Evolutionary conservation across 2,329 filamentous ascomycete genomes (phyloP).

Genomic region (Diaporthe sp.): DNA sequence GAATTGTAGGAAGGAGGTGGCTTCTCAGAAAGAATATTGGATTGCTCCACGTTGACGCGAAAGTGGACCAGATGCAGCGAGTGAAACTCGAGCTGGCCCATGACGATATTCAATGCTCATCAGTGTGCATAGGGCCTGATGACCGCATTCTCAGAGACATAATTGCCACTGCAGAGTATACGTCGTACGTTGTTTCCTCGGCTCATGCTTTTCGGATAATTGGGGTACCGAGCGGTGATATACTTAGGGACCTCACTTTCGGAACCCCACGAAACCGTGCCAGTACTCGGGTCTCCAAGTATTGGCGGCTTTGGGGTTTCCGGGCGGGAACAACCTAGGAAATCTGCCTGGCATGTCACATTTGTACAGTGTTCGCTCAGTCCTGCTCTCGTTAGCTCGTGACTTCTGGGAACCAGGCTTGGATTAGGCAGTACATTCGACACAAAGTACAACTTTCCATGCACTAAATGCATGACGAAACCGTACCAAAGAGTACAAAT

Average conservation of each 20-base stretch:
- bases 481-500: no score
- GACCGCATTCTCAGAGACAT: background rate
- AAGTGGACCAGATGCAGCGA: background rate
- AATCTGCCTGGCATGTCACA: no score
- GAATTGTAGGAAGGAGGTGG: background rate
- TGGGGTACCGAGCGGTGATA: background rate
- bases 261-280: background rate
- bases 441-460: no score
- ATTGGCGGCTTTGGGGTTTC: background rate
- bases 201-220: constrained; percentile 1
- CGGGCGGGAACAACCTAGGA: no score
- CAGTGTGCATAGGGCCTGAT: background rate
- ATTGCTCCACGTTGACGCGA: no score
- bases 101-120: background rate
- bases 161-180: background rate
- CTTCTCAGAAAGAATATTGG: no score
- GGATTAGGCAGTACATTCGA: no score
- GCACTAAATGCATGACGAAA: no score
- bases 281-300: background rate
- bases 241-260: background rate
- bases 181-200: background rate
- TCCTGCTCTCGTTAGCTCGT: background rate
- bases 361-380: background rate
- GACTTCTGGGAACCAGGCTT: background rate
- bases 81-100: background rate